Evolutionary conservation across 169 alveolate species (phyloP).

Genomic region (Cyclospora cayetanensis): DNA sequence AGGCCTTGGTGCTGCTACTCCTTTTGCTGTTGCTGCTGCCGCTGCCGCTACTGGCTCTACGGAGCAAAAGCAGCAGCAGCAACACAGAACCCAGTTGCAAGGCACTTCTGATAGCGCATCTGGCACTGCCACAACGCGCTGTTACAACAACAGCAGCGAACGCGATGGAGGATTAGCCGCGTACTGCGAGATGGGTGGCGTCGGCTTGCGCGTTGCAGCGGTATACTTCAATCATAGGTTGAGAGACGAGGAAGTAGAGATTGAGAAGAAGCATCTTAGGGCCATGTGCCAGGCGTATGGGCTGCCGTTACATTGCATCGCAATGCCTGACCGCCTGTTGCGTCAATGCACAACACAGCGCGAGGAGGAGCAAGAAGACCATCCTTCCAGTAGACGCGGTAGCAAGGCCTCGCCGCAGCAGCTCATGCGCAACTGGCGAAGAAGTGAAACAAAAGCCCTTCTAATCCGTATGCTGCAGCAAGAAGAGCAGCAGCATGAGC

Average conservation of each 20-base stretch:
- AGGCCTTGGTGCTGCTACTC: conserved; percentile 4
- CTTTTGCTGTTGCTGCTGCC: neutral
- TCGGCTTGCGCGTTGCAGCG: conserved; percentile 14
- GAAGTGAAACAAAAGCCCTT: conserved; percentile 6
- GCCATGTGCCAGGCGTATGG: conserved; percentile 41
- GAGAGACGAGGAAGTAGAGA: conserved; percentile 18
- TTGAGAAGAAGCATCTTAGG: conserved; percentile 36
- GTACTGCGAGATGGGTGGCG: neutral
- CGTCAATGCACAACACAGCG: conserved; percentile 8
- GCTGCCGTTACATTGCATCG: conserved; percentile 24
- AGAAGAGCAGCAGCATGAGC: conserved; percentile 26
- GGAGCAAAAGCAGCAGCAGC: neutral
- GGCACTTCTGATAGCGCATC: too few relatives aligned
- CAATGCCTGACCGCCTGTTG: neutral
- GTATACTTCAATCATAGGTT: conserved; percentile 52
- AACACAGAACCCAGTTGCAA: neutral
- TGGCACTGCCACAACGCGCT: too few relatives aligned
- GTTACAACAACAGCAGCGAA: conserved; percentile 29
- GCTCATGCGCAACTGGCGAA: conserved; percentile 54
- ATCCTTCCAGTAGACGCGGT: neutral
- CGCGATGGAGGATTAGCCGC: conserved; percentile 17
- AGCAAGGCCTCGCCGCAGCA: conserved; percentile 58
- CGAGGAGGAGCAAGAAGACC: neutral
- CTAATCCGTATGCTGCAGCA: conserved; percentile 1
- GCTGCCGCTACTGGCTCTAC: conserved; percentile 6